Evolutionary conservation across 2,329 filamentous ascomycete genomes (phyloP), one percentile per base, ranked within the genome.

Genomic region (Microdochium bolleyi): DNA sequence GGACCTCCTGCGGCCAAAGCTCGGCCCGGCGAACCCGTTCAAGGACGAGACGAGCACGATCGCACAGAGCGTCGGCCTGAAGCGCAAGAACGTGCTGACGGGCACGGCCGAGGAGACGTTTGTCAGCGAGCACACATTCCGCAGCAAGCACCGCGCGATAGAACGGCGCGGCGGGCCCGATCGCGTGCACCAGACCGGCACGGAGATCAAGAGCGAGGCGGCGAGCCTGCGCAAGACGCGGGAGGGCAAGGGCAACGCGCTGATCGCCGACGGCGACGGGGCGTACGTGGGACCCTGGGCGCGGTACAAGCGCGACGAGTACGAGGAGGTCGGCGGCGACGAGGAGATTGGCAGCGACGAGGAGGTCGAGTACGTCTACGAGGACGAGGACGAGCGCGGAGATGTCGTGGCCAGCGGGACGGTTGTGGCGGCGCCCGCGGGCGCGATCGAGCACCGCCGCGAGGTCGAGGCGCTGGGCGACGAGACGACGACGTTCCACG

Each of bases 271-370:
- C 62, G 94, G 94, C 1, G 84, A 90, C 8, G 87, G 86, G 52
- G 86, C 91, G 48, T 99, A 99, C 69, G 80, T 95, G 37, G 95
- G 95, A 0, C 95, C 94, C 0, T 99, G 95, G 95, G 95, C 94
- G 9, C 85, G 80, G 66, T 96, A 95, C 64, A 79, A 78, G 61
- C 78, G 84, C 57, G 76, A 84, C 50, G 84, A 92, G 58, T 87
- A 88, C 61, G 87, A 91, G 58, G 80, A 88, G 54, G 84, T 89
- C 19, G 83, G 77, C 49, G 83, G 84, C n/a, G 87, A 83, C 48
- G 89, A 88, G 57, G 83, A 89, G 67, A 76, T 95, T 44, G 86
- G 80, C 4, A 89, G 85, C 60, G 88, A 89, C 57, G 87, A 91
- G 65, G 89, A 92, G 63, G 89, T 87, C 60, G 84, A 90, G 55